Base-by-base conservation (phyloP, 768 basidiomycete genomes). In the Punctularia strigosozonata region DNA sequence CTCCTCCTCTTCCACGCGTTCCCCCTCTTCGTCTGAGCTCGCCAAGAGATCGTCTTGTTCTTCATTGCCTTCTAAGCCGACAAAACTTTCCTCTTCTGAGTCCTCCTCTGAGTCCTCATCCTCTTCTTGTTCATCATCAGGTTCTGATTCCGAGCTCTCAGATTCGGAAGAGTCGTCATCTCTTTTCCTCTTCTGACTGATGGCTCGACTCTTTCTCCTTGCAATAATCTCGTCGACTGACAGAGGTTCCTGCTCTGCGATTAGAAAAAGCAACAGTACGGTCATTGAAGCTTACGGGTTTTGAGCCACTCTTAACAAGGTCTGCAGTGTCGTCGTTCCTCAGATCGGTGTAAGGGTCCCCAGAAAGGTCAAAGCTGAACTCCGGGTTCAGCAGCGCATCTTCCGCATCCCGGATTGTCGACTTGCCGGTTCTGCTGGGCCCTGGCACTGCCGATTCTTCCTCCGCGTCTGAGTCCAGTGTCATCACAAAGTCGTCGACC, bases 201-300 rank as follows among this genome's bases (percentile, higher is more conserved):
- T 47, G 24, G 46, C 49, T 46, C 57, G 46, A 41, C 77, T 50
- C 52, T 65, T 71, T 50, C 77, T 69, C 41, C 81, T 72, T 37
- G 79, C 78, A 56, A 97, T 92, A 43, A 97, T 92, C 51, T 94
- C 88, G 56, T 94, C 84, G 7, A 97, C 80, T 32, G 81, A 87
- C 38, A 94, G 75, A n/a, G 80, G 79, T 54, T 73, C 63, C 80
- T 87, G 45, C 5, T 25, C 25, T 28, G 18, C n/a, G 20, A 38
- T 47, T 32, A 49, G 42, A 40, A 21, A 18, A 17, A 28, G 18
- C 25, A 18, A 41, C 21, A 28, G 41, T 36, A 39, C 23, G 22
- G 7, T 24, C 19, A 14, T 14, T 30, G 43, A 22, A 20, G 36
- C 68, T 43, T 54, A 83, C 81, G 20, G 72, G 75, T 57, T 73